A percentile compares a stretch with the other conserved stretches of the same genome.
Evolutionary conservation across 73 alveolate species (phyloP).

Genomic region (Durusdinium trenchii): DNA sequence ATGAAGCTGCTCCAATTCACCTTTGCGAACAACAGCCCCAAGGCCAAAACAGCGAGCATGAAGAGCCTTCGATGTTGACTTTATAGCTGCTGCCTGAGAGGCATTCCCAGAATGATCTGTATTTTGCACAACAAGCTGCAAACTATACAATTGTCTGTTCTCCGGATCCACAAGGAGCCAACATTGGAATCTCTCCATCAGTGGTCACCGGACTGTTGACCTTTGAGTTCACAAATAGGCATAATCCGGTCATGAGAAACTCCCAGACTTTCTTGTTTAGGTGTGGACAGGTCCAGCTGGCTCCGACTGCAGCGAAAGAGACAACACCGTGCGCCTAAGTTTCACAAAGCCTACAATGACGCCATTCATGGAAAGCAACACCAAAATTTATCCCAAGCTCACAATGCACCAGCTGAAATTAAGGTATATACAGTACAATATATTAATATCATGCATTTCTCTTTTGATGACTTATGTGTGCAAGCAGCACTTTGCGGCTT

Average conservation of each 20-base stretch:
- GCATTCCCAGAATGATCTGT: background rate
- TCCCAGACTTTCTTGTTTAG: background rate
- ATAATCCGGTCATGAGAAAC: no score
- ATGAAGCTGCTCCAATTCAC: background rate
- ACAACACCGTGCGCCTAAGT: constrained; percentile 82
- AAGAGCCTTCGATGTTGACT: background rate
- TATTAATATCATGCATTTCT: no score
- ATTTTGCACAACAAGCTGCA: background rate
- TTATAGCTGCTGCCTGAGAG: constrained; percentile 23
- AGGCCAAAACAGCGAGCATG: constrained; percentile 3
- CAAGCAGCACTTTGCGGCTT: no score
- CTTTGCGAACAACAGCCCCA: no score
- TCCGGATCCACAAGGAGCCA: background rate
- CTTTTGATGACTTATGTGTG: no score
- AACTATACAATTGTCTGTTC: no score
- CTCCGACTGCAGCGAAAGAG: constrained; percentile 90
- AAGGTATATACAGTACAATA: no score
- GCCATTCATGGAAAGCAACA: no score
- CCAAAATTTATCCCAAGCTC: no score
- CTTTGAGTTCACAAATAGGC: background rate
- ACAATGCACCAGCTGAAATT: no score
- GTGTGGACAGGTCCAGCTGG: constrained; percentile 80
- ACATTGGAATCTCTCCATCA: constrained; percentile 73
- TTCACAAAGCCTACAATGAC: no score
- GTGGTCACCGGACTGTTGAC: constrained; percentile 93